phyloP scores from a whole-genome alignment of 1,284 basidiomycete genomes.

The Gomphus bonarii region DNA sequence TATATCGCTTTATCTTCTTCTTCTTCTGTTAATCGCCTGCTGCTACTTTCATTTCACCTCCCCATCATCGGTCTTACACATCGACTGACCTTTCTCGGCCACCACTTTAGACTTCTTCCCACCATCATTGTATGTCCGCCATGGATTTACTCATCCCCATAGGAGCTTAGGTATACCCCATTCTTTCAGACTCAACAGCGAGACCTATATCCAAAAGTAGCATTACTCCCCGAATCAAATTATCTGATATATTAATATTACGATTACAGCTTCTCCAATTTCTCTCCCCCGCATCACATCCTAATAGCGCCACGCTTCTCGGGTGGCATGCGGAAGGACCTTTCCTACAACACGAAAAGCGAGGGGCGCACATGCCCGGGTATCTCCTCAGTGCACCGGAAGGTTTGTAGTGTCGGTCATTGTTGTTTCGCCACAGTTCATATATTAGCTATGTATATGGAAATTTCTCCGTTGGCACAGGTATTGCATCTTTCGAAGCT shows the following conservation, averaged over 20 bases:
- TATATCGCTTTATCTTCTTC: no score
- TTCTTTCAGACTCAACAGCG: constrained; percentile 58
- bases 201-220: constrained; percentile 49
- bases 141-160: background rate
- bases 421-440: background rate
- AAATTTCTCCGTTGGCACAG: background rate
- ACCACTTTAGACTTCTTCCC: constrained; percentile 45
- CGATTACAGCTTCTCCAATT: constrained; percentile 35
- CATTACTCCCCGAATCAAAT: background rate
- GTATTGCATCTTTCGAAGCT: constrained; percentile 44
- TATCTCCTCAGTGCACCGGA: constrained; percentile 56
- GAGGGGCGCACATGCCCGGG: constrained; percentile 69
- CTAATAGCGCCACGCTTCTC: constrained; percentile 55
- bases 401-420: constrained; percentile 30
- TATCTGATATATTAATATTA: no score
- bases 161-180: background rate
- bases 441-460: background rate
- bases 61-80: background rate
- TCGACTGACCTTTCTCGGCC: background rate
- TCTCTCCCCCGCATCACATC: constrained; percentile 51
- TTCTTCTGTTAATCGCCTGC: no score
- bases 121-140: constrained; percentile 59
- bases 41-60: background rate
- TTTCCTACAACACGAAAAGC: constrained; percentile 70
- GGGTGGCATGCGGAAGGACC: constrained; percentile 90